Conservation (phyloP, 1,284 basidiomycete species). For the Uromyces viciae-fabae region DNA sequence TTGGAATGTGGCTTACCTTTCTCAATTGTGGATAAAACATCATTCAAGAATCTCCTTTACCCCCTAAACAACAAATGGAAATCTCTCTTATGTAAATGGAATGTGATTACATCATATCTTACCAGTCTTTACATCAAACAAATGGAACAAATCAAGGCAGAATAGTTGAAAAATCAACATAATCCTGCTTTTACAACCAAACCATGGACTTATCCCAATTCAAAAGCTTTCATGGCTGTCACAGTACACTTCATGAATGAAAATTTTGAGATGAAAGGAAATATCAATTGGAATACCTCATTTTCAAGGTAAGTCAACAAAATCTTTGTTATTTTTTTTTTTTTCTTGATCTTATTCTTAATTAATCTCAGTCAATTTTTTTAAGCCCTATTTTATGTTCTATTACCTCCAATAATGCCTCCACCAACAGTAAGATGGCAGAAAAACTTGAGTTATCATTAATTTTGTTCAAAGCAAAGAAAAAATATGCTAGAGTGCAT, state of each 20-base stretch:
- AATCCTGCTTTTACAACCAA: not conserved
- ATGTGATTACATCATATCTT: too few relatives aligned
- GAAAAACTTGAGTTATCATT: not conserved
- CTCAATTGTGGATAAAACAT: too few relatives aligned
- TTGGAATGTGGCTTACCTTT: too few relatives aligned
- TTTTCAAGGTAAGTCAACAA: not conserved
- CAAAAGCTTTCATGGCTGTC: not conserved
- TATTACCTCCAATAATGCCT: not conserved
- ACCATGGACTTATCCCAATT: not conserved
- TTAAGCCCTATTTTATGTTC: not conserved
- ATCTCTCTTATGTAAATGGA: too few relatives aligned
- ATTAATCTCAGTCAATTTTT: too few relatives aligned
- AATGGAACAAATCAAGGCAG: too few relatives aligned
- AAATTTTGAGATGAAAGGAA: not conserved
- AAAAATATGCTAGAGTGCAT: not conserved
- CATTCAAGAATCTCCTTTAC: too few relatives aligned
- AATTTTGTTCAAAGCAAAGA: not conserved
- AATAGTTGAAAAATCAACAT: too few relatives aligned
- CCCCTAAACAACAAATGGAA: too few relatives aligned
- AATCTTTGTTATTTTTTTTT: too few relatives aligned
- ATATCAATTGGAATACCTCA: not conserved
- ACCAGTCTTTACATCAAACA: too few relatives aligned
- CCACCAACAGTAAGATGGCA: not conserved
- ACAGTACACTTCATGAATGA: conserved; percentile 13
- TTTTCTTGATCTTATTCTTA: too few relatives aligned